Evolutionary conservation across 169 alveolate genomes (phyloP), one percentile per base, ranked within the genome.

Genomic region (Perkinsus olseni): DNA sequence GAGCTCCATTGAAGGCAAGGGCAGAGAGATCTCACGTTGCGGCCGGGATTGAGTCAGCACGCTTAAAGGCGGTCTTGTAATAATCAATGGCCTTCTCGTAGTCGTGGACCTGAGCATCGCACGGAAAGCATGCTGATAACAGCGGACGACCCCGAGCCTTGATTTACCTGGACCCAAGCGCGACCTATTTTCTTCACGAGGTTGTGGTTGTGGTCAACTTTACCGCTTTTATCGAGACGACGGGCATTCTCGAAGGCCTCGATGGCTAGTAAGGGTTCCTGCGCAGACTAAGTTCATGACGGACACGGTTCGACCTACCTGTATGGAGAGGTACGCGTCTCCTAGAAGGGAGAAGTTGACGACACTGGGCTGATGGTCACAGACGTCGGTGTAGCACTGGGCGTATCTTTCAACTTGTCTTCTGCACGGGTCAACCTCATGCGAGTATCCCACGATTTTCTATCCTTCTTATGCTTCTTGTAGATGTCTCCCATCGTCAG

Each of bases 401-500:
- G 98, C 96, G 94, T 96, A 97, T 13, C 82, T 62, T 0, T 0
- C 82, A 4, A 62, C 8, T 62, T 96, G 96, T 93, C 98, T 96
- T 17, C 6, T 28, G 34, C 28, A 62, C 34, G 13, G 1, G 28
- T 3, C 1, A 24, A 13, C 8, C 28, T 62, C 10, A 3, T 62
- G 1, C 82, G 8, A 6, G 28, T 62, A 4, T 10, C 74, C 8
- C 31, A 74, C 38, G 34, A 39, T 38, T n/a, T 34, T 93, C 98
- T 96, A 96, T 97, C 98, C 94, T 95, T 96, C 74, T 97, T 94
- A 91, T 97, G 96, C 74, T 97, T 96, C 92, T 96, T 94, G 93
- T 97, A 97, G 38, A 98, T 96, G 91, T 97, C 97, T 31, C 92
- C 95, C 95, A 93, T 93, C 11, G 95, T 93, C 8, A 74, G 91